phyloP scores from a whole-genome alignment of 768 basidiomycete genomes.

The Leccinum variicolor region DNA sequence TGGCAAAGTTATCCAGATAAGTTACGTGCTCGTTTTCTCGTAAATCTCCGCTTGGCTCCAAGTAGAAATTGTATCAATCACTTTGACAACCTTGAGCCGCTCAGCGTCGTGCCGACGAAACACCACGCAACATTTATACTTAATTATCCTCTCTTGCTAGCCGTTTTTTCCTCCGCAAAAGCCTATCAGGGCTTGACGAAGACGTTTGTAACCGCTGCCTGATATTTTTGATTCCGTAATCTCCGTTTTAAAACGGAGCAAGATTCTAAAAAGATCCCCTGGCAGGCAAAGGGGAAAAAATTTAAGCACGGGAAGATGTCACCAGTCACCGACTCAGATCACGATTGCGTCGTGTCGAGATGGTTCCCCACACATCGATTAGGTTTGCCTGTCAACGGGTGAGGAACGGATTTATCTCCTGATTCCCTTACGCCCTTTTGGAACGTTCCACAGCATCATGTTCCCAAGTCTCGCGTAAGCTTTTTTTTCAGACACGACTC shows the following conservation, averaged over 20 bases:
- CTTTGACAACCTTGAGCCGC: not conserved
- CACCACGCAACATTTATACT: conserved; percentile 1
- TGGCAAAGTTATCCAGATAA: conserved; percentile 7
- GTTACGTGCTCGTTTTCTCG: conserved; percentile 22
- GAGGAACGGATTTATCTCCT: conserved; percentile 1
- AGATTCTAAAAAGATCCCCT: not conserved
- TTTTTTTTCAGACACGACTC: not conserved
- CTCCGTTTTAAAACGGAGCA: conserved; percentile 26
- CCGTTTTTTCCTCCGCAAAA: conserved; percentile 27
- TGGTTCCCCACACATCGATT: conserved; percentile 12
- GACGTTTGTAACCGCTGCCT: conserved; percentile 24
- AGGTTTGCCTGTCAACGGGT: conserved; percentile 3
- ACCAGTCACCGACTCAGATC: conserved; percentile 1
- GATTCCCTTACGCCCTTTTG: conserved; percentile 2
- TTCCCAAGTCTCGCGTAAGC: conserved; percentile 6
- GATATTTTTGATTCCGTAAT: conserved; percentile 30
- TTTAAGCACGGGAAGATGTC: conserved; percentile 14
- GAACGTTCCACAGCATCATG: conserved; percentile 1
- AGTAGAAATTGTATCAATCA: not conserved
- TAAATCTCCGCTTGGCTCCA: conserved; percentile 3
- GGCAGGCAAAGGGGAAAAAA: conserved; percentile 5
- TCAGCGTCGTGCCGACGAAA: not conserved
- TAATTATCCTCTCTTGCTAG: conserved; percentile 18
- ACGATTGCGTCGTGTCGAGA: conserved; percentile 3
- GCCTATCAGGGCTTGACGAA: conserved; percentile 32